Evolutionary conservation across 768 basidiomycete species (phyloP).

Genomic region (Phaeolepiota aurea): DNA sequence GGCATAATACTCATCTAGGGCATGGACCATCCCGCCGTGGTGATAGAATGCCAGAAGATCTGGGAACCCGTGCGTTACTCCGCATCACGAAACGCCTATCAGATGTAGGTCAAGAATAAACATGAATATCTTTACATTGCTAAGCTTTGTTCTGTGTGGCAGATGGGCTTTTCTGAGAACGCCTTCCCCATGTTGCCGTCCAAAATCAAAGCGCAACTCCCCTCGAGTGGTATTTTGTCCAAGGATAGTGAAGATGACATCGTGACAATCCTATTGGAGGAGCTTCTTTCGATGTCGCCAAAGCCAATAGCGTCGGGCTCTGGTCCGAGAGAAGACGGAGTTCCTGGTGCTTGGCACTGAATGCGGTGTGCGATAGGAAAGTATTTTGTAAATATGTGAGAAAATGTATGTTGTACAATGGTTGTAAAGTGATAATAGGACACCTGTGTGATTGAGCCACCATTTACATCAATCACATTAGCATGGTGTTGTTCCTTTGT

Average conservation of each 20-base stretch:
- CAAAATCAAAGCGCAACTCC: slow-evolving; percentile 44
- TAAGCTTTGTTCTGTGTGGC: neutral
- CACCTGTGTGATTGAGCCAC: neutral
- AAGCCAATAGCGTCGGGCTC: slow-evolving; percentile 29
- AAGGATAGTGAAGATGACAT: slow-evolving; percentile 61
- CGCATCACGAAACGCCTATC: slow-evolving; percentile 52
- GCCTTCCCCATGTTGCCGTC: slow-evolving; percentile 42
- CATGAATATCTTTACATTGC: neutral
- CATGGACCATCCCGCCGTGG: slow-evolving; percentile 21
- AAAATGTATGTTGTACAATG: neutral
- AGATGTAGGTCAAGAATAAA: slow-evolving; percentile 44
- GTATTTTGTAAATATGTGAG: neutral
- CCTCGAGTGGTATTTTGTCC: slow-evolving; percentile 26
- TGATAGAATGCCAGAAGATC: slow-evolving; percentile 19
- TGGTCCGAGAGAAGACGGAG: slow-evolving; percentile 19
- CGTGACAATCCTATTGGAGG: slow-evolving; percentile 54
- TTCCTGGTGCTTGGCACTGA: slow-evolving; percentile 42
- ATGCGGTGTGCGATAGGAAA: slow-evolving; percentile 4
- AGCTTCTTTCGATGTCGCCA: slow-evolving; percentile 37
- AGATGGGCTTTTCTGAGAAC: slow-evolving; percentile 73
- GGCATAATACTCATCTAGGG: slow-evolving; percentile 33
- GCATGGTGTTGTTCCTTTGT: too few species aligned
- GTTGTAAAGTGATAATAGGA: neutral
- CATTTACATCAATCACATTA: neutral
- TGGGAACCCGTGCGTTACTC: slow-evolving; percentile 30